Base-by-base conservation (phyloP, 2,329 filamentous ascomycete species). In the Lasiodiplodia gonubiensis region DNA sequence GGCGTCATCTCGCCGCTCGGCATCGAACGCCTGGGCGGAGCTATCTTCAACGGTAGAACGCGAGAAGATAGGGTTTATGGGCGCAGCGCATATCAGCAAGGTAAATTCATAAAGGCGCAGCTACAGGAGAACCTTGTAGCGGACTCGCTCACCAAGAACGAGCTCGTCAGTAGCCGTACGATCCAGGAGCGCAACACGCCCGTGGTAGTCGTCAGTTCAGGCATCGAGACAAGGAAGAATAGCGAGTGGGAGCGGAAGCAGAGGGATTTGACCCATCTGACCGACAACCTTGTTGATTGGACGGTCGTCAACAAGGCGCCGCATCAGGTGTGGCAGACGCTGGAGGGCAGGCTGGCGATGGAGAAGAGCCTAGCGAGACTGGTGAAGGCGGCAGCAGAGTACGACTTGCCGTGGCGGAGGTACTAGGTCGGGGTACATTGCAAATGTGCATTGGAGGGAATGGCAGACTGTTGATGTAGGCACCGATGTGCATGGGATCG, bases 41-140 rank as follows among this genome's bases (percentile, higher is more conserved):
- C 94, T 8, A 79, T 98, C 6, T 92, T 98, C 83, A 87, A 88
- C 64, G 92, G 93, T 46, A 90, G 93, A 49, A 90, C 86, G 1
- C 89, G 92, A 46, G 88, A 91, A 76, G 94, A 98, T 77, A 90
- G 95, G 11, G 89, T 97, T 12, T 96, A 91, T 79, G 95, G 95
- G 14, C 86, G 88, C 53, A 88, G 89, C 5, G 88, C 93, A 0
- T 90, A 93, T 75, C 92, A 97, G 78, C 86, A 85, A 27, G 92
- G 92, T 69, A 96, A 94, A 77, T 90, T 88, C 77, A 90, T 97
- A 78, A 97, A 96, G 77, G 91, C 93, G 4, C 92, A 94, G 79
- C 84, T 99, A 67, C 95, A 99, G 80, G 95, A 99, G 81, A 94
- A 90, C 71, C 84, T 98, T 0, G 93, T 97, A 37, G 94, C 94